These are phyloP conservation scores for Euphrasia confusa DNA, from an alignment of 257 asterid genomes.

Conservation along the genomic window DNA sequence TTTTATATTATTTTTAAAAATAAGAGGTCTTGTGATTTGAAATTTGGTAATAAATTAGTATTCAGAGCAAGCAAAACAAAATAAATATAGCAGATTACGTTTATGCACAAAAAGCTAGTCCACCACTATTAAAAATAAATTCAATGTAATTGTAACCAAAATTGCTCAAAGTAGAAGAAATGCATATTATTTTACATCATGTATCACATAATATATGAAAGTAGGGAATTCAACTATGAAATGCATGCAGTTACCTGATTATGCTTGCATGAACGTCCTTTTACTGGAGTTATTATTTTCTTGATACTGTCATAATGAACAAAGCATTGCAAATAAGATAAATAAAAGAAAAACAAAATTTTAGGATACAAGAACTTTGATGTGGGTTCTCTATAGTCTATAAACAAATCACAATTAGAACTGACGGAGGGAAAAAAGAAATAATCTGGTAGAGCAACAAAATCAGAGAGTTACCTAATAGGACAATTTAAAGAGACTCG, in stretches of 20 bases:
- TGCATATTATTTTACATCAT: slow-evolving; percentile 1
- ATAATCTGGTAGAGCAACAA: slow-evolving; percentile 18
- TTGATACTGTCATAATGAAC: slow-evolving; percentile 52
- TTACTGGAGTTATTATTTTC: slow-evolving; percentile 77
- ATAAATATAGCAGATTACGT: slow-evolving; percentile 1
- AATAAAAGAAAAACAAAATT: slow-evolving; percentile 19
- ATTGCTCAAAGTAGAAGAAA: slow-evolving; percentile 2
- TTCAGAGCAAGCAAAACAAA: neutral
- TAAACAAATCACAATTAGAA: neutral
- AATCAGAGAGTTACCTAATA: slow-evolving; percentile 55
- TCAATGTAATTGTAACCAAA: neutral
- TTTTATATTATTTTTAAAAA: neutral
- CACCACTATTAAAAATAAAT: slow-evolving; percentile 8
- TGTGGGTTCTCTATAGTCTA: neutral
- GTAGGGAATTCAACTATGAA: slow-evolving; percentile 11
- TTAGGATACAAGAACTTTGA: slow-evolving; percentile 17
- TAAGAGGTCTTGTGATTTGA: slow-evolving; percentile 1
- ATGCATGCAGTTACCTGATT: slow-evolving; percentile 60
- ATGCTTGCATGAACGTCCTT: slow-evolving; percentile 89
- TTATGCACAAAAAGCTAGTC: neutral
- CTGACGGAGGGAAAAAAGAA: slow-evolving; percentile 4
- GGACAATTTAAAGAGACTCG: slow-evolving; percentile 91
- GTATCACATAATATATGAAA: slow-evolving; percentile 14
- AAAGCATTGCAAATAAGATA: slow-evolving; percentile 22
- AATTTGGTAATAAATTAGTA: slow-evolving; percentile 5